Percentiles rank a stretch among this genome's conserved stretches.
Evolutionary conservation across 2,329 filamentous ascomycete species (phyloP).

Genomic region (Diaporthe citri): DNA sequence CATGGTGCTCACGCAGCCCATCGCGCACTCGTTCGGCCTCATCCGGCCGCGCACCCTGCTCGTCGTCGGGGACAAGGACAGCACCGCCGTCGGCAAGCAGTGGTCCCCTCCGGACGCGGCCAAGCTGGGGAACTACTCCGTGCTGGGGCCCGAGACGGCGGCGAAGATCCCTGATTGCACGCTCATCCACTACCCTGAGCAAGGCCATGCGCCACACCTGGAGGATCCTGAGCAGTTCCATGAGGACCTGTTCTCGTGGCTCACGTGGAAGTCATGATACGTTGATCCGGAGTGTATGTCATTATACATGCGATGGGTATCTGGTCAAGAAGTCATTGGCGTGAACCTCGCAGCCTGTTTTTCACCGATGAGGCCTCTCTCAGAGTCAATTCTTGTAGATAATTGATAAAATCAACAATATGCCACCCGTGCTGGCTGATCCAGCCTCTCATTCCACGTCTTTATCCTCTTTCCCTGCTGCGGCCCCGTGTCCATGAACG

Average conservation of each 20-base stretch:
- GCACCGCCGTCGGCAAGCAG: slow-evolving; percentile 18
- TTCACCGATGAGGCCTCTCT: background rate
- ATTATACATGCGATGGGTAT: background rate
- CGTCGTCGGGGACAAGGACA: slow-evolving; percentile 4
- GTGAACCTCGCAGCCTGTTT: background rate
- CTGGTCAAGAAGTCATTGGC: background rate
- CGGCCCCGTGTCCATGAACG: background rate
- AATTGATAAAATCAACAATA: background rate
- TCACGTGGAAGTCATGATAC: background rate
- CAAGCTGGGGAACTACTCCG: slow-evolving; percentile 12
- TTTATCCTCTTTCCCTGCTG: background rate
- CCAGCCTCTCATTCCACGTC: background rate
- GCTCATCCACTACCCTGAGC: slow-evolving; percentile 10
- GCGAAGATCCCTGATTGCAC: slow-evolving; percentile 10
- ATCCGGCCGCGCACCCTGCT: background rate
- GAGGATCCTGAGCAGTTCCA: background rate
- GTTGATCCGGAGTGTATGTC: background rate
- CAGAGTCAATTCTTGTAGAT: background rate
- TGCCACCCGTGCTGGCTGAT: background rate
- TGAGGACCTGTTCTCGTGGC: background rate
- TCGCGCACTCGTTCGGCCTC: slow-evolving; percentile 1
- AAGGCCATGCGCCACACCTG: slow-evolving; percentile 17
- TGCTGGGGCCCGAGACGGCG: slow-evolving; percentile 2
- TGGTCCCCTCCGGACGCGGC: slow-evolving; percentile 11
- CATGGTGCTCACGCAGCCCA: slow-evolving; percentile 30